phyloP scores from a whole-genome alignment of 2,329 filamentous ascomycete species.

The Colletotrichum abscissum region DNA sequence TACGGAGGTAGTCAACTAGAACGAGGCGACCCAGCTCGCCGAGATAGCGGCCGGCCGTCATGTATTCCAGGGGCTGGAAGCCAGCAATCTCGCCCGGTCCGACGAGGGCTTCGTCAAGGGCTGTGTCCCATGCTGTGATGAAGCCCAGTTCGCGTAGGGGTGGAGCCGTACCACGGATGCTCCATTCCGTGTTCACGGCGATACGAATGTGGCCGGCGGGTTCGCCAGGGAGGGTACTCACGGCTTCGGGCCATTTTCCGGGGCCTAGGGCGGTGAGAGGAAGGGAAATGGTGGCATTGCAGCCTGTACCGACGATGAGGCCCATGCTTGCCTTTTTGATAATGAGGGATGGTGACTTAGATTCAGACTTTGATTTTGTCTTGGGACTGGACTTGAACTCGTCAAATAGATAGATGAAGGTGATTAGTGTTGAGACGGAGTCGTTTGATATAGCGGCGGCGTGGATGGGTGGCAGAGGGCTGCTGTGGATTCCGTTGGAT shows the following conservation, averaged over 20 bases:
- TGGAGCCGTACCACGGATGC: constrained; percentile 78
- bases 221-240: constrained; percentile 60
- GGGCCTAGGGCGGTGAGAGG: constrained; percentile 70
- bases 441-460: constrained; percentile 86
- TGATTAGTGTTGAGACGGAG: constrained; percentile 81
- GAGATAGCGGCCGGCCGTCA: constrained; percentile 83
- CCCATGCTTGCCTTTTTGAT: constrained; percentile 76
- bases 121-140: constrained; percentile 77
- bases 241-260: constrained; percentile 66
- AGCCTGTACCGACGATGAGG: constrained; percentile 83
- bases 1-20: constrained; percentile 72
- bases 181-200: constrained; percentile 87
- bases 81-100: constrained; percentile 75
- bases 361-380: no score
- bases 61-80: constrained; percentile 87
- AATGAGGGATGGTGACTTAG: neutral
- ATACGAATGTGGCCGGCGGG: constrained; percentile 68
- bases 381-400: constrained; percentile 62
- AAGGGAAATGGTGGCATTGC: constrained; percentile 83
- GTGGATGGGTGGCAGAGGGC: constrained; percentile 69
- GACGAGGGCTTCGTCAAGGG: constrained; percentile 75
- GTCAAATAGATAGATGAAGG: constrained; percentile 78
- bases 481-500: constrained; percentile 11
- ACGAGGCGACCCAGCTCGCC: constrained; percentile 81
- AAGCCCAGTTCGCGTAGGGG: constrained; percentile 72